Conservation (phyloP, 306 rosid species). For the Trifolium subterraneum region DNA sequence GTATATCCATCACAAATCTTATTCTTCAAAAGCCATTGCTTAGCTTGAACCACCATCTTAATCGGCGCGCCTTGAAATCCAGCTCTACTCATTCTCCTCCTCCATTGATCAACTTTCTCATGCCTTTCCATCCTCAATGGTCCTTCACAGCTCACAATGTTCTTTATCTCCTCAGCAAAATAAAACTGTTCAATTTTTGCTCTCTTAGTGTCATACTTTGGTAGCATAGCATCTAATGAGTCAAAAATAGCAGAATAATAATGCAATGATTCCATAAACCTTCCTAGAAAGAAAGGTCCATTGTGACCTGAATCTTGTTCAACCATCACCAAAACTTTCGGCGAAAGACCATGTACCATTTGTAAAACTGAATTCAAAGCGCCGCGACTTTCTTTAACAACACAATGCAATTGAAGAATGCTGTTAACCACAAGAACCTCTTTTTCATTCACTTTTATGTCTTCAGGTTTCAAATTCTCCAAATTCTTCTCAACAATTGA, state of each 20-base stretch:
- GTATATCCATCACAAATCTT: slow-evolving; percentile 70
- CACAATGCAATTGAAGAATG: slow-evolving; percentile 88
- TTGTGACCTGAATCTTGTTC: slow-evolving; percentile 93
- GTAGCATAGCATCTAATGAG: slow-evolving; percentile 77
- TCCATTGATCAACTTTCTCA: slow-evolving; percentile 90
- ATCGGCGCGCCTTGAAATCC: slow-evolving; percentile 76
- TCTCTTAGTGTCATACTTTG: slow-evolving; percentile 78
- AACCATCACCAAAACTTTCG: slow-evolving; percentile 66
- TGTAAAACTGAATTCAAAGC: slow-evolving; percentile 78
- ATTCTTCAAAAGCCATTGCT: slow-evolving; percentile 72
- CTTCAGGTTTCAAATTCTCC: slow-evolving; percentile 59
- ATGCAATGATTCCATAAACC: slow-evolving; percentile 89
- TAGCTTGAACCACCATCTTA: slow-evolving; percentile 68
- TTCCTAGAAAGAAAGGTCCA: slow-evolving; percentile 93
- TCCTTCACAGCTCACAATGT: slow-evolving; percentile 94
- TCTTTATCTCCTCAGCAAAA: slow-evolving; percentile 91
- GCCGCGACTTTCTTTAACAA: slow-evolving; percentile 88
- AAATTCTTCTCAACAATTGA: slow-evolving; percentile 60
- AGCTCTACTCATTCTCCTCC: slow-evolving; percentile 86
- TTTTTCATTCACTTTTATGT: slow-evolving; percentile 56
- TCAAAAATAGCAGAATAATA: slow-evolving; percentile 93
- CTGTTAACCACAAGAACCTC: slow-evolving; percentile 78
- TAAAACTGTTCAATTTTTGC: slow-evolving; percentile 91
- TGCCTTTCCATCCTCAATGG: slow-evolving; percentile 87
- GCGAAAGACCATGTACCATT: slow-evolving; percentile 69